Base-by-base conservation (phyloP, 306 rosid species). In the Adenanthera pavonina region DNA sequence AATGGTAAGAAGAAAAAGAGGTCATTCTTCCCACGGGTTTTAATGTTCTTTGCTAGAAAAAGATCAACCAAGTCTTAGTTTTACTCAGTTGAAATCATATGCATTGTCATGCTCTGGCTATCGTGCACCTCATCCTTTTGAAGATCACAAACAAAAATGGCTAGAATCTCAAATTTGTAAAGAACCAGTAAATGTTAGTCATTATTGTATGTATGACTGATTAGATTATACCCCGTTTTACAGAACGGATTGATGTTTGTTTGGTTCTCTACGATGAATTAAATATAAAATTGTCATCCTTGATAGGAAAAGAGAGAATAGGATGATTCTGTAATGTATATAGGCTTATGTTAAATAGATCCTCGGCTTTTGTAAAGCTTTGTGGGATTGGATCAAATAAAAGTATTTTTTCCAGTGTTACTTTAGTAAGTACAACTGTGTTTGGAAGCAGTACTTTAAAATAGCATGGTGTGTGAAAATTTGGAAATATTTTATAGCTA, bases 31-130 rank as follows among this genome's bases (percentile, higher is more conserved):
- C 99, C 98, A 0, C 86, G 98, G 85, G 43, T 96, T 78, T 78
- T 96, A 70, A 92, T 94, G 99, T 96, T 94, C 83, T 90, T 93
- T 89, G 92, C 92, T 33, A 89, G 91, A 84, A 92, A 84, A 82
- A 96, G 75, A 83, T 4, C 88, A 46, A 86, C 80, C 41, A 88
- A 86, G 84, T 44, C 74, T 20, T 83, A 84, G 41, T 82, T 85
- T 72, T 66, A 72, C 72, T 59, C 81, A 62, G 56, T 16, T 75
- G 78, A 82, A 82, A 83, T 40, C 10, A 25, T 25, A 46, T 75
- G 84, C 73, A 54, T 57, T 61, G 19, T 80, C 49, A 43, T 71
- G 74, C 78, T 82, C 79, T 80, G 60, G 46, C 19, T 64, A 8
- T 15, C 46, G 15, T 34, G 69, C 75, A 44, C 82, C 78, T 78